A percentile compares a stretch with the other conserved stretches of the same genome.
phyloP scores from a whole-genome alignment of 2,329 filamentous ascomycete genomes.

The Cytospora paraplurivora region DNA sequence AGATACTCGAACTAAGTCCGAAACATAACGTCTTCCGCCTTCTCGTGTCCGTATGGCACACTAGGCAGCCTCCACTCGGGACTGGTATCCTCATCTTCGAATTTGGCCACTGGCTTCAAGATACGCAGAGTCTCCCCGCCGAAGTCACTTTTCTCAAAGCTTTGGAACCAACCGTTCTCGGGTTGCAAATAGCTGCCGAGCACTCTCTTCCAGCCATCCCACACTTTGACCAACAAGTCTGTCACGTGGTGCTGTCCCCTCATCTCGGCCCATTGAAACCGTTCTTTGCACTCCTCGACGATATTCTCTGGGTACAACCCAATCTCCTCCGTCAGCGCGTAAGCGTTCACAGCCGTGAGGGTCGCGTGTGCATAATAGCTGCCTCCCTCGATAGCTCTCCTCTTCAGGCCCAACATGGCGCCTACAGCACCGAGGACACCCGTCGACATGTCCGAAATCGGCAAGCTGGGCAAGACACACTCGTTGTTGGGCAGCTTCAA shows the following conservation, averaged over 20 bases:
- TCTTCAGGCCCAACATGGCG: constrained; percentile 38
- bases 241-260: constrained; percentile 34
- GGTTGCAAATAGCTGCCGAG: constrained; percentile 31
- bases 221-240: constrained; percentile 33
- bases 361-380: constrained; percentile 38
- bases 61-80: constrained; percentile 32
- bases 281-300: constrained; percentile 32
- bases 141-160: constrained; percentile 33
- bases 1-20: too few relatives aligned
- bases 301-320: constrained; percentile 36
- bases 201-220: constrained; percentile 33
- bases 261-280: constrained; percentile 36
- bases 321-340: constrained; percentile 36
- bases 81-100: constrained; percentile 28
- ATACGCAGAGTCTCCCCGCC: constrained; percentile 32
- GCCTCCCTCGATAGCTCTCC: constrained; percentile 38
- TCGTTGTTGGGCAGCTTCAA: constrained; percentile 34
- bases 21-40: constrained; percentile 27
- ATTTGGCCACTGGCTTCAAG: constrained; percentile 33
- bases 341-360: constrained; percentile 36
- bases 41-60: constrained; percentile 32
- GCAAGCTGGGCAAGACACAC: constrained; percentile 38
- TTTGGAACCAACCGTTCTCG: constrained; percentile 33
- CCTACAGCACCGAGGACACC: constrained; percentile 39
- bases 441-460: constrained; percentile 42